These are phyloP conservation scores for Leishmania guyanensis DNA, from an alignment of 208 protist genomes.

Conservation along the genomic window DNA sequence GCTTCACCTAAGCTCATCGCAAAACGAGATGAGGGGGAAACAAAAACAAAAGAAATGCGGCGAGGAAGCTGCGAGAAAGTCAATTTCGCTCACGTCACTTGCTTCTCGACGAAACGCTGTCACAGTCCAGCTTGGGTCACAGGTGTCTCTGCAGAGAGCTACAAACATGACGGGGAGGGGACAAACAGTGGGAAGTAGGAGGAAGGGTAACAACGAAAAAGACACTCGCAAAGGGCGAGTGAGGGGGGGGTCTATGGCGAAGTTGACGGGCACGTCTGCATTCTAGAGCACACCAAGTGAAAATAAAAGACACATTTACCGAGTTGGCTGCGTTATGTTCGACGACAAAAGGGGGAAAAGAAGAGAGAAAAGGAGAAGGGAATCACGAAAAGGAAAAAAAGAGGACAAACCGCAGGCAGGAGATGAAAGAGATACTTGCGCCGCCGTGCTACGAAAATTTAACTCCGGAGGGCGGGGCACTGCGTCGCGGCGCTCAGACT, in stretches of 20 bases:
- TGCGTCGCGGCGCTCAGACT: background rate
- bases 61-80: background rate
- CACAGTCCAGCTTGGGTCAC: background rate
- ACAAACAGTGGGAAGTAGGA: background rate
- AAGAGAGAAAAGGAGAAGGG: slow-evolving; percentile 4
- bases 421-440: background rate
- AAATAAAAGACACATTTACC: background rate
- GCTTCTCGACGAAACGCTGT: background rate
- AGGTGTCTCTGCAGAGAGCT: background rate
- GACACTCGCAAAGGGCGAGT: background rate
- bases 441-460: background rate
- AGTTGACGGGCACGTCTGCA: background rate
- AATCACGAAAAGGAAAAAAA: slow-evolving; percentile 11
- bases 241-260: background rate
- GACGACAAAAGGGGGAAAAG: background rate
- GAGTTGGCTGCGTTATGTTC: background rate
- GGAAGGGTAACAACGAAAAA: background rate
- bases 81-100: background rate
- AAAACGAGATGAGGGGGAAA: background rate
- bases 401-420: background rate
- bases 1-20: background rate
- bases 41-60: background rate
- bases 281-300: background rate
- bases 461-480: background rate
- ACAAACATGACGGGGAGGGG: background rate